phyloP scores from a whole-genome alignment of 2,329 filamentous ascomycete genomes.

The Zelopaecilomyces penicillatus region DNA sequence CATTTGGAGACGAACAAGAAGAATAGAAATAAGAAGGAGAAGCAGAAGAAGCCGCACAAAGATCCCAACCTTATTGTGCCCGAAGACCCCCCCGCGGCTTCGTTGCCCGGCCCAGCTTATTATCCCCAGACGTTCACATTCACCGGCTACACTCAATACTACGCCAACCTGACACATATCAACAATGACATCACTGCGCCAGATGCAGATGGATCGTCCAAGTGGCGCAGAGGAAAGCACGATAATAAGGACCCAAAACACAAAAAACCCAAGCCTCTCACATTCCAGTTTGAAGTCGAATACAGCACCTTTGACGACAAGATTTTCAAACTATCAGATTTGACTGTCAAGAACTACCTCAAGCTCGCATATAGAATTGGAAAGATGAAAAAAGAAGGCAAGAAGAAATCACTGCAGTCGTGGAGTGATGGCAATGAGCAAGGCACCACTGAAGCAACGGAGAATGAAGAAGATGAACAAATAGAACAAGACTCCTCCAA shows the following conservation, averaged over 20 bases:
- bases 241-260: conserved; percentile 44
- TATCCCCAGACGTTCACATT: conserved; percentile 74
- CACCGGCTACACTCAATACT: conserved; percentile 81
- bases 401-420: conserved; percentile 8
- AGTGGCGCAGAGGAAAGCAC: conserved; percentile 59
- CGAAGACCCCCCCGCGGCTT: conserved; percentile 59
- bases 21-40: conserved; percentile 28
- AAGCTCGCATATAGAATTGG: conserved; percentile 75
- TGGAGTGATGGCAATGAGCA: conserved; percentile 4
- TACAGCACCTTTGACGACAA: conserved; percentile 77
- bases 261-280: conserved; percentile 47
- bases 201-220: conserved; percentile 21
- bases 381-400: conserved; percentile 9
- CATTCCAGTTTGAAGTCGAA: conserved; percentile 71
- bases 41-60: conserved; percentile 39
- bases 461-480: conserved; percentile 16
- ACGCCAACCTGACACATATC: conserved; percentile 83
- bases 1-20: conserved; percentile 22
- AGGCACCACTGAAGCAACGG: neutral
- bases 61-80: conserved; percentile 59
- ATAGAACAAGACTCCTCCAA: conserved; percentile 17
- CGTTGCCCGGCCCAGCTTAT: conserved; percentile 82
- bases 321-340: conserved; percentile 65
- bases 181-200: conserved; percentile 58
- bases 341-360: conserved; percentile 77